These are phyloP conservation scores for Aspergillus neoniger DNA, from an alignment of 2,329 filamentous ascomycete species.

Conservation along the genomic window DNA sequence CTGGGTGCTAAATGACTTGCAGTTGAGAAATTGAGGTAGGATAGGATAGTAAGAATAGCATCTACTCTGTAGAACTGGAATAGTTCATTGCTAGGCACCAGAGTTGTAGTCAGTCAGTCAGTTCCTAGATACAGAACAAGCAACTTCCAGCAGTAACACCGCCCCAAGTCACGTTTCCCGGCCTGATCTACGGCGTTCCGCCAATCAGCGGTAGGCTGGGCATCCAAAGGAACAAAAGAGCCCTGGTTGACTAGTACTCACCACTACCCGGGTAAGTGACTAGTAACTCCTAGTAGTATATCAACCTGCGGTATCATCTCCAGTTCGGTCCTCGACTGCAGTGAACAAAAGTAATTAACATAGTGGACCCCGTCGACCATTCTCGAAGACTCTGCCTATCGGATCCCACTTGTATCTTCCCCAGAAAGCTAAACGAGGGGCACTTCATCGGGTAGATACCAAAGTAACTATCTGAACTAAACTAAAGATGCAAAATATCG, in stretches of 20 bases:
- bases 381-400: conserved; percentile 14
- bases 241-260: background rate
- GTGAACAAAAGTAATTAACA: conserved; percentile 8
- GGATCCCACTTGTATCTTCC: conserved; percentile 13
- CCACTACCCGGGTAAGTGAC: background rate
- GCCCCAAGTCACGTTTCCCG: background rate
- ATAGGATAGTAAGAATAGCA: conserved; percentile 4
- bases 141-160: background rate
- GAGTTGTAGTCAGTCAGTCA: background rate
- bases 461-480: too few relatives aligned
- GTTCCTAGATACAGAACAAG: background rate
- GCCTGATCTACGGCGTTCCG: background rate
- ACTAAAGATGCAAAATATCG: conserved; percentile 7
- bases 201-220: background rate
- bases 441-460: conserved; percentile 6
- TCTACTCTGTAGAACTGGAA: background rate
- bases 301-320: too few relatives aligned
- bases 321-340: too few relatives aligned
- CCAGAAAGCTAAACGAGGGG: conserved; percentile 16
- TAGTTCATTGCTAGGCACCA: background rate
- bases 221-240: conserved; percentile 2
- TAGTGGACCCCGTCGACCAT: conserved; percentile 10
- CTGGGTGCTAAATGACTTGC: background rate
- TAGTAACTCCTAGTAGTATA: background rate
- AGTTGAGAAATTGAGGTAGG: background rate